Evolutionary conservation across 2,329 filamentous ascomycete species (phyloP).

Genomic region (Trichoderma sp.): DNA sequence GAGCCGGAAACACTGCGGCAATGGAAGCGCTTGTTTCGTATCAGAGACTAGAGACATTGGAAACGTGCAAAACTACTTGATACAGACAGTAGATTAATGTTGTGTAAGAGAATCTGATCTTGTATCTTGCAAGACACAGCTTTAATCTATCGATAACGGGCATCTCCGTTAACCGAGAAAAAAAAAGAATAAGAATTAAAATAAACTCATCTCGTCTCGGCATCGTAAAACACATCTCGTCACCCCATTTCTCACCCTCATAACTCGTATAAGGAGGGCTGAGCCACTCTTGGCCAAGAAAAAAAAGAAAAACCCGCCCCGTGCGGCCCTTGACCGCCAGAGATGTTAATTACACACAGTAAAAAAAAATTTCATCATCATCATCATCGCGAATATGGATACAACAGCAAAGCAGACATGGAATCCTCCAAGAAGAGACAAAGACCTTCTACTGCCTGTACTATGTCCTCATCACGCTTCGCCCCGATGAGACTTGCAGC

Average conservation of each 20-base stretch:
- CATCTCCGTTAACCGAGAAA: background rate
- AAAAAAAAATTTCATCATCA: background rate
- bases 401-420: background rate
- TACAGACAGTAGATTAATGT: background rate
- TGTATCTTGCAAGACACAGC: background rate
- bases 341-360: background rate
- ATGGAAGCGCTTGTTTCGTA: background rate
- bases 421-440: too few species aligned
- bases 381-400: background rate
- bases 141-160: background rate
- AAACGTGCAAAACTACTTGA: background rate
- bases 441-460: background rate
- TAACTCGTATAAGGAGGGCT: background rate
- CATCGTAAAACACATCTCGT: background rate
- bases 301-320: background rate
- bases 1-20: background rate
- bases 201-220: background rate
- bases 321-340: background rate
- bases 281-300: slow-evolving; percentile 10
- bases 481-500: background rate
- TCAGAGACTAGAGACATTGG: background rate
- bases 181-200: background rate
- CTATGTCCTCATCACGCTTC: background rate
- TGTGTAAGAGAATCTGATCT: background rate
- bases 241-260: background rate